Base-by-base conservation (phyloP, 2,329 filamentous ascomycete species). In the Sordariomycetes sp. region DNA sequence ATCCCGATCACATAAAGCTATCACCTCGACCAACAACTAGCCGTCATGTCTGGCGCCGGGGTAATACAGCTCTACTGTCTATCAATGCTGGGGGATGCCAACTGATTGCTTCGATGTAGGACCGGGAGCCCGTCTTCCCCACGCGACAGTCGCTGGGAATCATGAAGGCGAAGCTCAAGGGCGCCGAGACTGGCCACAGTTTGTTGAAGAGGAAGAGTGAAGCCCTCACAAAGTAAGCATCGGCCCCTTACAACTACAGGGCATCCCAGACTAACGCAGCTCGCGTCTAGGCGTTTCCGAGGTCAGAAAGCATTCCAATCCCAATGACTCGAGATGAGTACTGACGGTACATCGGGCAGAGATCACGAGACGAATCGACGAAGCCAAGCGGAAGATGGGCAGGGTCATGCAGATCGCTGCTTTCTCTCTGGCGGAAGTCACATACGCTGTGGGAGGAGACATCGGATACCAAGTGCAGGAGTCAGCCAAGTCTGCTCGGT, bases 331-430 rank as follows among this genome's bases (percentile, higher is more conserved):
- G 14, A n/a, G 20, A 10, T 25, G 9, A 20, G 21, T n/a, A 24
- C 26, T 30, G 16, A 19, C 33, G n/a, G 10, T 12, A 15, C 11
- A 14, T 24, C 6, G n/a, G 15, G 45, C 56, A 86, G 92, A 98
- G 52, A 98, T 98, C 52, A 95, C 92, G 32, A 79, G 80, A 57
- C 83, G 92, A 53, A 98, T 98, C 61, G 90, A 98, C 66, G 92
- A 98, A 61, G 92, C 92, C 27, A 98, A 98, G 64, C 84, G 88
- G 49, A 98, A 98, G 69, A 98, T 98, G 90, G 92, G 92, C 38
- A 78, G 90, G 21, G 92, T 98, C 24, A 98, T 98, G 92, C 90
- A 96, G 61, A 94, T 98, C 53, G 92, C 92, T 26, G 88, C 92
- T 30, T 96, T 98, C 64, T 96, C 90, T 28, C 74, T 98, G 14